A percentile compares a stretch with the other conserved stretches of the same genome.
Conservation (phyloP, 2,329 filamentous ascomycete species). For the Sphaceloma murrayae region DNA sequence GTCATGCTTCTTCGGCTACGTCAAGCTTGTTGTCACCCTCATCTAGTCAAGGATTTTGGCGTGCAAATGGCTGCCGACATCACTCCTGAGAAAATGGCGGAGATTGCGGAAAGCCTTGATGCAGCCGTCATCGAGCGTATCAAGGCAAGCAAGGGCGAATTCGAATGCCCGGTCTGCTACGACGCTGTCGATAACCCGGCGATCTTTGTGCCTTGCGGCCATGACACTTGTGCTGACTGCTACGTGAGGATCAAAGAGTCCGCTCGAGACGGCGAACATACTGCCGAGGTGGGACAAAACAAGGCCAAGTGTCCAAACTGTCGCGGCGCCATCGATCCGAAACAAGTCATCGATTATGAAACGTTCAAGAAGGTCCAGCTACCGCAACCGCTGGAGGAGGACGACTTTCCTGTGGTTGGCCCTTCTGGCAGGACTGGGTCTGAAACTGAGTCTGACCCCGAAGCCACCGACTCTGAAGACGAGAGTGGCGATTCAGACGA, state of each 20-base stretch:
- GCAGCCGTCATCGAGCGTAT: constrained; percentile 57
- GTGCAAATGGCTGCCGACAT: constrained; percentile 41
- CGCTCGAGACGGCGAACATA: constrained; percentile 46
- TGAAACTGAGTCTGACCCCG: constrained; percentile 27
- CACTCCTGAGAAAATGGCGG: constrained; percentile 47
- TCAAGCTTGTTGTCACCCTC: constrained; percentile 71
- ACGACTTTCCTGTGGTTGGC: constrained; percentile 17
- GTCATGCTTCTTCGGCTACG: constrained; percentile 71
- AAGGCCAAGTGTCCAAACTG: constrained; percentile 66
- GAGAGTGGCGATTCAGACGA: constrained; percentile 33
- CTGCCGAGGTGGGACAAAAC: constrained; percentile 43
- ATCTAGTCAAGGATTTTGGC: constrained; percentile 58
- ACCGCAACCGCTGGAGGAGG: constrained; percentile 39
- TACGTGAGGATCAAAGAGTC: constrained; percentile 60
- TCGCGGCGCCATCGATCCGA: constrained; percentile 55
- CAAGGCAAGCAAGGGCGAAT: constrained; percentile 46
- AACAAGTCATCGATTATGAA: constrained; percentile 62
- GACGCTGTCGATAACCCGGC: constrained; percentile 65
- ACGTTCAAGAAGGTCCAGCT: constrained; percentile 66
- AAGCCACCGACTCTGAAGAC: constrained; percentile 31
- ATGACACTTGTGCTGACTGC: constrained; percentile 69
- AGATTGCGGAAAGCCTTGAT: constrained; percentile 53
- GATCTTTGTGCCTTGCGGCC: constrained; percentile 75
- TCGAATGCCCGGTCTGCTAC: constrained; percentile 76
- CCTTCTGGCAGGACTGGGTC: constrained; percentile 13